Percentiles rank a stretch among this genome's conserved stretches.
Conservation (phyloP, 2,329 filamentous ascomycete genomes). For the Fusarium marasasianum region DNA sequence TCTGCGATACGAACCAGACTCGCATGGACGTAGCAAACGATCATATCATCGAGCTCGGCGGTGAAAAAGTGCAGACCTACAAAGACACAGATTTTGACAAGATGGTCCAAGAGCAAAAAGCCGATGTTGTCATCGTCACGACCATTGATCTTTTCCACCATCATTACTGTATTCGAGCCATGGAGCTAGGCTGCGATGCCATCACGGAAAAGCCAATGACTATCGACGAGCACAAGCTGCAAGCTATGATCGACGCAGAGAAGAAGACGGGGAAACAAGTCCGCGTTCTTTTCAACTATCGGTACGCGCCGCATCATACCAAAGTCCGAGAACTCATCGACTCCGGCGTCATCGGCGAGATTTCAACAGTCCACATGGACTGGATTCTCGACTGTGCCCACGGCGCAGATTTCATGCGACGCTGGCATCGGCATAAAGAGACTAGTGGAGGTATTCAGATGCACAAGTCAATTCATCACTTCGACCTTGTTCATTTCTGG, state of each 20-base stretch:
- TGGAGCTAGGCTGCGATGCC: slow-evolving; percentile 68
- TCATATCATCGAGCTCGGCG: slow-evolving; percentile 57
- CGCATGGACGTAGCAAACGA: slow-evolving; percentile 66
- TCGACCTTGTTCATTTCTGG: slow-evolving; percentile 71
- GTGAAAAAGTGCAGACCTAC: slow-evolving; percentile 62
- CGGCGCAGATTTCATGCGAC: slow-evolving; percentile 70
- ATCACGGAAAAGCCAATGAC: slow-evolving; percentile 74
- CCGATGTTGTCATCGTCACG: slow-evolving; percentile 69
- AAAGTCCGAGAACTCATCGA: slow-evolving; percentile 64
- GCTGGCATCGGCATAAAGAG: slow-evolving; percentile 69
- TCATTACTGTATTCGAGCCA: slow-evolving; percentile 66
- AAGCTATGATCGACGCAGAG: slow-evolving; percentile 54
- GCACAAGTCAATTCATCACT: slow-evolving; percentile 72
- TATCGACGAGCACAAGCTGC: slow-evolving; percentile 63
- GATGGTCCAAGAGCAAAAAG: slow-evolving; percentile 65
- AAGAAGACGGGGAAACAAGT: slow-evolving; percentile 53
- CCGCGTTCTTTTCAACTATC: slow-evolving; percentile 71
- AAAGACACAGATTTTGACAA: slow-evolving; percentile 63
- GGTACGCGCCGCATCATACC: slow-evolving; percentile 71
- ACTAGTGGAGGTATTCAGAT: slow-evolving; percentile 69
- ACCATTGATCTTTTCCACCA: slow-evolving; percentile 71
- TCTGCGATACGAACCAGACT: slow-evolving; percentile 70
- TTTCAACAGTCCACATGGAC: slow-evolving; percentile 69
- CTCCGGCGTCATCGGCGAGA: slow-evolving; percentile 63
- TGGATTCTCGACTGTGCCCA: slow-evolving; percentile 71